Percentiles rank a stretch among this genome's conserved stretches.
Evolutionary conservation across 2,329 filamentous ascomycete genomes (phyloP).

Genomic region (Fusarium virguliforme): DNA sequence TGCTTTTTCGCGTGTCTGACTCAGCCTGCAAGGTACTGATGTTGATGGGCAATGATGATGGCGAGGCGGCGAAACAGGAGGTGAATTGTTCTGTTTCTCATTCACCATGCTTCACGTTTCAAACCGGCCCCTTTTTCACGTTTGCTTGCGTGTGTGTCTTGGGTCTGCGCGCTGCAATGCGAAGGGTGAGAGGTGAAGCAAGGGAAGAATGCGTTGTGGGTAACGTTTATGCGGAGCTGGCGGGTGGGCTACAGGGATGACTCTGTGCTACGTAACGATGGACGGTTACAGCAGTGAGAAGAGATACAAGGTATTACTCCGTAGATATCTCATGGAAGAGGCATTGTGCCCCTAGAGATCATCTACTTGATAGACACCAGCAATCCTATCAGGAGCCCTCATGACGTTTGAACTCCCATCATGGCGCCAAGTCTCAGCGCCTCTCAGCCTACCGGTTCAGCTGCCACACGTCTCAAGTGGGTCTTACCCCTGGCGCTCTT

Average conservation of each 20-base stretch:
- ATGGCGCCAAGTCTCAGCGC: conserved; percentile 21
- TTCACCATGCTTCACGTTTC: conserved; percentile 44
- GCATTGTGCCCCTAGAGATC: background rate
- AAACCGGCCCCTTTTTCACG: conserved; percentile 21
- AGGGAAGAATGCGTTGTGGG: conserved; percentile 33
- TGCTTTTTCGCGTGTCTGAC: conserved; percentile 32
- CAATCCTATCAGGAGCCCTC: conserved; percentile 1
- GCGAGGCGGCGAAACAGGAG: background rate
- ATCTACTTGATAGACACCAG: background rate
- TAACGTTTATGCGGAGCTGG: conserved; percentile 43
- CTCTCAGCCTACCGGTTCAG: conserved; percentile 21
- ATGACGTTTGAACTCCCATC: background rate
- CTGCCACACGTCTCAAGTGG: conserved; percentile 33
- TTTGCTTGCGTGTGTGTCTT: conserved; percentile 12
- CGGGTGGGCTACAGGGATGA: conserved; percentile 4
- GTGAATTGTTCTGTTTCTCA: conserved; percentile 14
- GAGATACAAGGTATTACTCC: background rate
- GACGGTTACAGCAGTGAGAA: background rate
- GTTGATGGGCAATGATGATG: background rate
- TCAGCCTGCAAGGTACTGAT: conserved; percentile 11
- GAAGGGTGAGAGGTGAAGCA: conserved; percentile 20
- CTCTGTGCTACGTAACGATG: background rate
- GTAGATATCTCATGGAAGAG: background rate
- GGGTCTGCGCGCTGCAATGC: conserved; percentile 4
- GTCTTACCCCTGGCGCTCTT: conserved; percentile 16